Percentiles rank a stretch among this genome's conserved stretches.
These are phyloP conservation scores for Lepidium sativum DNA, from an alignment of 345 rosid genomes.

Conservation along the genomic window DNA sequence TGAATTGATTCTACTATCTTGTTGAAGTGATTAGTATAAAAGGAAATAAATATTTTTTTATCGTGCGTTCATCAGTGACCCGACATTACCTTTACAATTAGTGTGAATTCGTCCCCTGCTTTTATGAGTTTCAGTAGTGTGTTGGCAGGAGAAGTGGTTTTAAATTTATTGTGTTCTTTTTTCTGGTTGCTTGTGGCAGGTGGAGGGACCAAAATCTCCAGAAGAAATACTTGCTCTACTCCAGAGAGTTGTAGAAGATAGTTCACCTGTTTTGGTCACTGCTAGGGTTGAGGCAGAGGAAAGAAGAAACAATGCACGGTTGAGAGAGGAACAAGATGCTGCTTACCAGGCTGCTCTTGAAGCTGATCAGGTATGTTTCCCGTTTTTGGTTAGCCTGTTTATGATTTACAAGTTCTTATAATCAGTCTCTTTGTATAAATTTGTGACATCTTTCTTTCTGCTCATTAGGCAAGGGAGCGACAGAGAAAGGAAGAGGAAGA, in stretches of 20 bases:
- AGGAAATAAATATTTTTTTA: background rate
- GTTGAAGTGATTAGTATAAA: constrained; percentile 1
- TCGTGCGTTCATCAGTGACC: background rate
- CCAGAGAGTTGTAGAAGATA: constrained; percentile 94
- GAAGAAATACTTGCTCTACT: constrained; percentile 65
- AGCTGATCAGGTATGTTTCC: constrained; percentile 79
- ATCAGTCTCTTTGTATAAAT: background rate
- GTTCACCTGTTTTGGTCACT: constrained; percentile 73
- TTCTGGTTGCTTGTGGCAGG: constrained; percentile 33
- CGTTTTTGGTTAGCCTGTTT: background rate
- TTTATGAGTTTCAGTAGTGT: background rate
- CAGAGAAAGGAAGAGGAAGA: constrained; percentile 85
- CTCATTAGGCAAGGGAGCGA: constrained; percentile 67
- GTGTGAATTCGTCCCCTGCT: background rate
- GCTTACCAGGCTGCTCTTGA: constrained; percentile 97
- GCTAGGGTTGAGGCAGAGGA: constrained; percentile 94
- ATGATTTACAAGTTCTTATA: background rate
- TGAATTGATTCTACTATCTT: background rate
- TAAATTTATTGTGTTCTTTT: background rate
- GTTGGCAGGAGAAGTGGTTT: background rate
- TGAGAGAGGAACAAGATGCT: constrained; percentile 98
- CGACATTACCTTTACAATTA: background rate
- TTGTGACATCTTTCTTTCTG: background rate
- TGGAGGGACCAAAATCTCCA: constrained; percentile 87
- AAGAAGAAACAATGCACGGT: constrained; percentile 64